phyloP scores from a whole-genome alignment of 176 grass and related monocot genomes.

The Saccharum spontaneum region DNA sequence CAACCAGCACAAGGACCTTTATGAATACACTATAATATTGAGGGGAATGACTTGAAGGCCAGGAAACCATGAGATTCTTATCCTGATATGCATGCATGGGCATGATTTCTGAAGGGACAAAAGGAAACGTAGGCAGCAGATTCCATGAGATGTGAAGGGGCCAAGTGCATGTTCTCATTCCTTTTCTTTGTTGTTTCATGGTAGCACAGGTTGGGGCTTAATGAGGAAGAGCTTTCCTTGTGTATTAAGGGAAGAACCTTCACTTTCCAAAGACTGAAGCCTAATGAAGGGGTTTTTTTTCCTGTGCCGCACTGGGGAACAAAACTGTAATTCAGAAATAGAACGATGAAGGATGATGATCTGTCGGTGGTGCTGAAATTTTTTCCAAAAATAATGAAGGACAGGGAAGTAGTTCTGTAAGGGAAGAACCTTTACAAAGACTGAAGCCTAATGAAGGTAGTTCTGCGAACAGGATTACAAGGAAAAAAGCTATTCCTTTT shows the following conservation, averaged over 20 bases:
- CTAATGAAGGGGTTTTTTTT: constrained; percentile 11
- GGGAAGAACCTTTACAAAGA: constrained; percentile 47
- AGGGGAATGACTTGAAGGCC: constrained; percentile 58
- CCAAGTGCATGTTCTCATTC: constrained; percentile 44
- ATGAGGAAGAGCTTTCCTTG: constrained; percentile 62
- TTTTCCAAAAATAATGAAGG: neutral
- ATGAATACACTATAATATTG: constrained; percentile 37
- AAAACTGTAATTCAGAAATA: constrained; percentile 12
- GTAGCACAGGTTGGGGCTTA: constrained; percentile 36
- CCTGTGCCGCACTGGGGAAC: neutral
- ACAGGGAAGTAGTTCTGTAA: neutral
- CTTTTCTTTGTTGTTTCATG: constrained; percentile 46
- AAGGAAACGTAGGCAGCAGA: constrained; percentile 46
- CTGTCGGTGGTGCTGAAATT: neutral
- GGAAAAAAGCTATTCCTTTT: neutral
- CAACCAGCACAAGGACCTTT: constrained; percentile 21
- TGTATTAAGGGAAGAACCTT: constrained; percentile 83
- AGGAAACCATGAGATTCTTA: constrained; percentile 58
- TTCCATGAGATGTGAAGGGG: constrained; percentile 39
- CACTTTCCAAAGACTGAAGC: constrained; percentile 43
- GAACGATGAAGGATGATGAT: neutral
- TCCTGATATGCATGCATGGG: constrained; percentile 37
- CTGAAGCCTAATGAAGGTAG: constrained; percentile 6
- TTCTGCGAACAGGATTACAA: constrained; percentile 16
- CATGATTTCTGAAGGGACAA: constrained; percentile 51